Evolutionary conservation across 108 stramenopile species (phyloP), one percentile per base, ranked within the genome.

Genomic region (Pelagomonas calceolata): DNA sequence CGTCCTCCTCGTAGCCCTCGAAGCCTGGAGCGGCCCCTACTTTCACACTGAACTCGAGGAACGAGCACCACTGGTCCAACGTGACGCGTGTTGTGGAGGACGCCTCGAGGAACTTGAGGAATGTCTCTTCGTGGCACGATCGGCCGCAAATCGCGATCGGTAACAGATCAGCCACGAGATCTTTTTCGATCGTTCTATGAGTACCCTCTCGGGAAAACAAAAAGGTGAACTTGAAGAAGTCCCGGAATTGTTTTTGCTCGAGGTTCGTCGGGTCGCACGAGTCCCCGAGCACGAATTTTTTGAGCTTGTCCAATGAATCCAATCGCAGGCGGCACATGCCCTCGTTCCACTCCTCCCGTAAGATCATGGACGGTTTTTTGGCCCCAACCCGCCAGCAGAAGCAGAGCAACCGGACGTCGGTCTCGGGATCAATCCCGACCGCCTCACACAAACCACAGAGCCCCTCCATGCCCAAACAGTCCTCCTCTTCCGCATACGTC

Each of bases 141-240:
- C 51, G 51, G 51, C 29, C 51, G 21, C 51, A 17, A 26, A 60
- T 60, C 7, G 51, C 51, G 26, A 60, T 60, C 21, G 51, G 51
- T 12, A 60, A 26, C 21, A 60, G 51, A 1, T 17, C 51, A 17
- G 36, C 66, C 36, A 72, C 73, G 32, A 74, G 33, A 67, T 74
- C 73, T 36, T 66, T 72, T 36, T 74, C 73, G 30, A 74, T 73
- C 9, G 73, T 74, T 34, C 73, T 72, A 67, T 74, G 73, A 21
- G 73, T 74, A 18, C 72, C 72, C 72, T 74, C 73, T 26, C 73
- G 67, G 4, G 73, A 74, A 35, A 74, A 74, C 32, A 73, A 72
- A 32, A 74, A 74, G 35, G 32, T 5, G 72, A 74, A 74, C 72
- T 73, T 73, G 73, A 73, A 74, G 36, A 74, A 74, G 36, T 74